Base-by-base conservation (phyloP, 768 basidiomycete genomes). In the Chiua virens region DNA sequence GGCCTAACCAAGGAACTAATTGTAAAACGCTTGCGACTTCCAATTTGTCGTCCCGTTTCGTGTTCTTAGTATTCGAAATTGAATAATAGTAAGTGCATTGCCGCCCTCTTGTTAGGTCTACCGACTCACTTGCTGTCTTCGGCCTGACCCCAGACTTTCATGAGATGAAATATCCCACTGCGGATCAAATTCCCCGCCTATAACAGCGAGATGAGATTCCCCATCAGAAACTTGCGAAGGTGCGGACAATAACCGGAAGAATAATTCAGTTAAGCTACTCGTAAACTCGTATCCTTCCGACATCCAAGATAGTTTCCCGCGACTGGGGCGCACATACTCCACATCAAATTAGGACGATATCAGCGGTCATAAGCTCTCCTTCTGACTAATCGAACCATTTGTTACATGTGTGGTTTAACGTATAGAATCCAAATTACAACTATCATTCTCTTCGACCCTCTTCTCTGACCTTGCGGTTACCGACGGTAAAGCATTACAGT, bases 251-350 rank as follows among this genome's bases (percentile, higher is more conserved):
- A 47, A 49, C 49, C 49, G 14, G 41, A 57, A 49, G 45, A 42
- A 34, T 41, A 50, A 50, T 52, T 53, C 46, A 41, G 20, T 43
- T 15, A 13, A 8, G 35, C 30, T 8, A 11, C 40, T 42, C 39
- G 46, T 53, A 46, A 97, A 94, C 3, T 89, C 92, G 47, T 96
- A 96, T 73, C 87, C 88, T 20, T 96, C 92, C 53, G 94, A 97
- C 66, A 86, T 96, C 92, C 56, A 97, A 97, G 73, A 83, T 88
- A 36, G n/a, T 36, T 32, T 13, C 23, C 22, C 5, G 20, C 18
- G 49, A 93, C 95, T 67, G 91, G 95, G 67, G 82, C 96, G 1
- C 96, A 95, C 54, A 94, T 96, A 71, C 93, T 97, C 86, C 95
- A 96, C 73, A 93, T 97, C 61, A 95, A 97, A 43, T 66, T 92